Evolutionary conservation across 805 yeast genomes (phyloP).

Genomic region (Candida piceae): DNA sequence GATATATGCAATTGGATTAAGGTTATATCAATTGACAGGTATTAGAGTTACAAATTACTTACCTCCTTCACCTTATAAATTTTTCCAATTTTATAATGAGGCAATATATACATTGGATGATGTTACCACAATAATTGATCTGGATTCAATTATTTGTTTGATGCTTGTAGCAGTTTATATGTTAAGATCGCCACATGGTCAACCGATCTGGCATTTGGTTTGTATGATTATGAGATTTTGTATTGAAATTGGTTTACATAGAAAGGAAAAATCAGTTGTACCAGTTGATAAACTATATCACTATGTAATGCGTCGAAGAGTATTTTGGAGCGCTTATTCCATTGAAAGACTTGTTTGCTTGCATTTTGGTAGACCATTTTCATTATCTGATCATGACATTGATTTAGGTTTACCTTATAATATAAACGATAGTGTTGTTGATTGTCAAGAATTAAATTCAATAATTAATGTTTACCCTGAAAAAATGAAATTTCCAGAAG

Average conservation of each 20-base stretch:
- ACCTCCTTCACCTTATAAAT: conserved; percentile 5
- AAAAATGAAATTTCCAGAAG: conserved; percentile 5
- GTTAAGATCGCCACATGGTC: conserved; percentile 17
- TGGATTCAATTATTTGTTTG: conserved; percentile 13
- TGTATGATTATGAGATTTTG: conserved; percentile 17
- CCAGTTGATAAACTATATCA: conserved; percentile 11
- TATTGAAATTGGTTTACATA: conserved; percentile 17
- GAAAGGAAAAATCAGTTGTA: conserved; percentile 9
- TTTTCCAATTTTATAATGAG: conserved; percentile 11
- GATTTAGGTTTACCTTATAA: conserved; percentile 38
- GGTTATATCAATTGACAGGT: conserved; percentile 9
- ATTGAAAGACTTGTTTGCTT: conserved; percentile 45
- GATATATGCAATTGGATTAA: conserved; percentile 18
- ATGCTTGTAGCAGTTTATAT: conserved; percentile 12
- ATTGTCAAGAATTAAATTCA: conserved; percentile 12
- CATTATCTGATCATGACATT: conserved; percentile 46
- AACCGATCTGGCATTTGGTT: conserved; percentile 18
- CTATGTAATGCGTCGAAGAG: conserved; percentile 19
- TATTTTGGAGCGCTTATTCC: conserved; percentile 46
- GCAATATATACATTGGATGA: conserved; percentile 10
- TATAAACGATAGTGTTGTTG: conserved; percentile 15
- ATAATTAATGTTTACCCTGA: conserved; percentile 18
- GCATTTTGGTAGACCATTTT: conserved; percentile 44
- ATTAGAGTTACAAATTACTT: neutral
- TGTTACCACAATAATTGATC: conserved; percentile 10